Evolutionary conservation across 2,329 filamentous ascomycete species (phyloP).

Genomic region (Arachnomyces sp.): DNA sequence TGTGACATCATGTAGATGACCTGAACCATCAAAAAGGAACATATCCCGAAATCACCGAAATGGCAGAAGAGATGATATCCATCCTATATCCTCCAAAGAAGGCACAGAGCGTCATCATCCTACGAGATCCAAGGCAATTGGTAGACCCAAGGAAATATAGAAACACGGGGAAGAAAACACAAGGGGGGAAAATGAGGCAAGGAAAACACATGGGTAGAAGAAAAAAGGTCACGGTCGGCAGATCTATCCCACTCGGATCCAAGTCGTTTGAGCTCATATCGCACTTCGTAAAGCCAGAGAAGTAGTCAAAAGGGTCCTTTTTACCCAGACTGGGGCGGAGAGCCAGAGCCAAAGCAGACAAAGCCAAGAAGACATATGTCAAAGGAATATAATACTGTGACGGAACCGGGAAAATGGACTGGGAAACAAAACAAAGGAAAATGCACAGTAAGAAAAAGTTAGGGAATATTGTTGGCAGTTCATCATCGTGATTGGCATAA

Average conservation of each 20-base stretch:
- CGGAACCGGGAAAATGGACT: not conserved
- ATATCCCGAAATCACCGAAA: too few species aligned
- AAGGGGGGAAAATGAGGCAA: conserved; percentile 9
- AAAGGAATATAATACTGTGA: conserved; percentile 8
- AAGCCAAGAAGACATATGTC: conserved; percentile 15
- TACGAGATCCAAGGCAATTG: too few species aligned
- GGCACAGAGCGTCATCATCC: too few species aligned
- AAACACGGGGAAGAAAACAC: conserved; percentile 10
- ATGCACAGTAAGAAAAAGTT: conserved; percentile 8
- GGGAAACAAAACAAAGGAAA: conserved; percentile 11
- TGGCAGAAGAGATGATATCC: too few species aligned
- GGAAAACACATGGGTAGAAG: conserved; percentile 13
- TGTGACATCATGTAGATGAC: too few species aligned
- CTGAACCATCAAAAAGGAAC: too few species aligned
- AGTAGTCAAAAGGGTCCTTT: conserved; percentile 9
- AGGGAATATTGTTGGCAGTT: too few species aligned
- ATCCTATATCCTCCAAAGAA: too few species aligned
- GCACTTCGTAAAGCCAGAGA: conserved; percentile 5
- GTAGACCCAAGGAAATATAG: not conserved
- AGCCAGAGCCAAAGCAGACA: conserved; percentile 10
- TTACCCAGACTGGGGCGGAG: conserved; percentile 16
- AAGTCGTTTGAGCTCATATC: not conserved
- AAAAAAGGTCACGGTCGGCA: not conserved
- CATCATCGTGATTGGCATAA: too few species aligned
- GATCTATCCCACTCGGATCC: too few species aligned